These are phyloP conservation scores for Carex kokanica DNA, from an alignment of 176 grass and related monocot genomes.

Conservation along the genomic window DNA sequence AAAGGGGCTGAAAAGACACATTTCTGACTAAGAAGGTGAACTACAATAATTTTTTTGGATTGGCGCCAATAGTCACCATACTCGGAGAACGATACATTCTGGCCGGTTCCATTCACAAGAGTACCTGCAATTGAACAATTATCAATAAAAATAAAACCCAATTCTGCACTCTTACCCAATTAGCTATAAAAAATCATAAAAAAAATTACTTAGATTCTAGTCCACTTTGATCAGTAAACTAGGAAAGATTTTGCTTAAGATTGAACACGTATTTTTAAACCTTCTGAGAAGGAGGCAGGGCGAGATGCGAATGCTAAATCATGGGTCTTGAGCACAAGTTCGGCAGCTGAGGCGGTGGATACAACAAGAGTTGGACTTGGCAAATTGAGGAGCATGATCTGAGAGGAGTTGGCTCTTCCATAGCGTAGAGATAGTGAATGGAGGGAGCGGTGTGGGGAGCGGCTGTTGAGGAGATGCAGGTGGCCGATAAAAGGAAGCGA, in stretches of 20 bases:
- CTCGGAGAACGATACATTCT: conserved; percentile 48
- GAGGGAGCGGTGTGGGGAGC: conserved; percentile 44
- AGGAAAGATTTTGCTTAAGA: neutral
- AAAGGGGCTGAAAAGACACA: conserved; percentile 42
- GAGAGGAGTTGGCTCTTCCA: conserved; percentile 36
- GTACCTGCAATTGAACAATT: neutral
- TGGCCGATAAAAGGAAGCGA: conserved; percentile 53
- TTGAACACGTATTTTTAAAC: neutral
- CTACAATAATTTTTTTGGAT: conserved; percentile 44
- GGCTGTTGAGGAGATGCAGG: conserved; percentile 42
- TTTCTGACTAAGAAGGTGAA: conserved; percentile 53
- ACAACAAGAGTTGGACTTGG: conserved; percentile 42
- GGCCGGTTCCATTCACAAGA: conserved; percentile 23
- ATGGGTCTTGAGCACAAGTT: conserved; percentile 50
- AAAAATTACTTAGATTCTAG: neutral
- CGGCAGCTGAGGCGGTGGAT: conserved; percentile 39
- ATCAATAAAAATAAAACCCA: neutral
- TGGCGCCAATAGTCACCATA: conserved; percentile 60
- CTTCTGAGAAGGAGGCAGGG: conserved; percentile 15
- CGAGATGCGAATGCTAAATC: conserved; percentile 69
- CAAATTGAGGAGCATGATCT: conserved; percentile 33
- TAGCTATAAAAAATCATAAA: neutral
- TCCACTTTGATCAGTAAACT: neutral
- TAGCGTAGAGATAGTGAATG: conserved; percentile 32
- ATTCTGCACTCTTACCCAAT: neutral